Percentiles rank a stretch among this genome's conserved stretches.
Conservation (phyloP, 345 rosid genomes). For the Psidium guajava region DNA sequence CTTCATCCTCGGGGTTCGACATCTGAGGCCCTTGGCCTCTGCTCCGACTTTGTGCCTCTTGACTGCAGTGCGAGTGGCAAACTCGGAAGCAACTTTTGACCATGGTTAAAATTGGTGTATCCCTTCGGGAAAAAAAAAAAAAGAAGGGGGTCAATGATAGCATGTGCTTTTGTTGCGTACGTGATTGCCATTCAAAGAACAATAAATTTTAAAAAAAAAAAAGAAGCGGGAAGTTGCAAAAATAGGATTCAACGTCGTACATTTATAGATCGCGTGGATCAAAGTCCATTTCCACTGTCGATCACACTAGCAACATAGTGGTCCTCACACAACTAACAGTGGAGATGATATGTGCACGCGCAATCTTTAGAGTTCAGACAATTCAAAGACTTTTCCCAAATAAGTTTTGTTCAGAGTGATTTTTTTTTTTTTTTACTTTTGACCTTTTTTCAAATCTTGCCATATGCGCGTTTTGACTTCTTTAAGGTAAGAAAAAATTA, state of each 20-base stretch:
- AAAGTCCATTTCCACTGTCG: neutral
- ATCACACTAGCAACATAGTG: neutral
- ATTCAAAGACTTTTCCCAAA: neutral
- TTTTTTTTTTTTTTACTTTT: neutral
- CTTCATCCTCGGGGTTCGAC: neutral
- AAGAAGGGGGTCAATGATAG: no score
- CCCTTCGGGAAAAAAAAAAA: no score
- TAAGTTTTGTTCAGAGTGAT: neutral
- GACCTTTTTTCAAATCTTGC: neutral
- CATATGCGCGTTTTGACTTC: accelerated
- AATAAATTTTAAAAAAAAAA: neutral
- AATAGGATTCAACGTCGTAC: neutral
- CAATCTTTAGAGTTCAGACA: no score
- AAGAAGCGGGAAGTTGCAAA: neutral
- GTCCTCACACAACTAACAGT: neutral
- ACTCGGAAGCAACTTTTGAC: neutral
- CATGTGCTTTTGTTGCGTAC: neutral
- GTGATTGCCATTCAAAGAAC: neutral
- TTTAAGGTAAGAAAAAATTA: neutral
- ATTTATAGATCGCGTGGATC: neutral
- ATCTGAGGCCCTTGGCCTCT: neutral
- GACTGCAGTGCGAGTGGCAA: neutral
- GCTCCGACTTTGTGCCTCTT: neutral
- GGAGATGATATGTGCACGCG: neutral
- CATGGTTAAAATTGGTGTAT: neutral